A percentile compares a stretch with the other conserved stretches of the same genome.
Conservation (phyloP, 208 protist genomes). For the Trichomonas tenax region DNA sequence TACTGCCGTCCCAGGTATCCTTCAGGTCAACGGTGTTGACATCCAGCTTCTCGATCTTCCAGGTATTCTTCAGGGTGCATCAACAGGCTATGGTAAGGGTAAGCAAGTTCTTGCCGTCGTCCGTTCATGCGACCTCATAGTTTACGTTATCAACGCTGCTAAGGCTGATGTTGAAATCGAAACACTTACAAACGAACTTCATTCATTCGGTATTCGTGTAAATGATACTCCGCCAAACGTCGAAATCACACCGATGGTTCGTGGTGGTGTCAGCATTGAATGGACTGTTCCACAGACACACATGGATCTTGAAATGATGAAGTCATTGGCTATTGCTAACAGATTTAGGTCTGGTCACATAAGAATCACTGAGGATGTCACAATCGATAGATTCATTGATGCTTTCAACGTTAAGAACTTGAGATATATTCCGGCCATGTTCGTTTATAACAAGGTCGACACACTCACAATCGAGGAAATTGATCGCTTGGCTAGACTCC, state of each 20-base stretch:
- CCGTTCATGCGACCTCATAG: constrained; percentile 78
- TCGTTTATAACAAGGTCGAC: constrained; percentile 42
- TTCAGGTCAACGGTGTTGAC: constrained; percentile 23
- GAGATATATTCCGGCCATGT: constrained; percentile 51
- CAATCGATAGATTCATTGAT: constrained; percentile 91
- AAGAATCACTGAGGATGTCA: constrained; percentile 74
- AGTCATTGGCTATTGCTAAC: constrained; percentile 55
- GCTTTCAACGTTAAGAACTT: constrained; percentile 78
- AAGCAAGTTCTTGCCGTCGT: constrained; percentile 68
- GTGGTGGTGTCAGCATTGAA: background rate
- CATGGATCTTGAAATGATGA: constrained; percentile 24
- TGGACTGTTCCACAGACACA: constrained; percentile 19
- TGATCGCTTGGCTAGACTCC: background rate
- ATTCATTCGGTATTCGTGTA: constrained; percentile 10
- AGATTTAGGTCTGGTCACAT: constrained; percentile 81
- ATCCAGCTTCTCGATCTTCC: constrained; percentile 96
- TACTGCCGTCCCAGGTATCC: constrained; percentile 89
- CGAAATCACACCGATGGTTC: background rate
- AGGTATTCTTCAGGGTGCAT: constrained; percentile 93
- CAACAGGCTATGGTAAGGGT: constrained; percentile 67
- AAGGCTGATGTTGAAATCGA: constrained; percentile 66
- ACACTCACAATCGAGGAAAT: constrained; percentile 19
- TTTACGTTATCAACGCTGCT: constrained; percentile 87
- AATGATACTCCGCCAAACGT: background rate
- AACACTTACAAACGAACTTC: constrained; percentile 15